Percentiles rank a stretch among this genome's conserved stretches.
These are phyloP conservation scores for Curvularia sp. DNA, from an alignment of 2,329 filamentous ascomycete genomes.

Conservation along the genomic window DNA sequence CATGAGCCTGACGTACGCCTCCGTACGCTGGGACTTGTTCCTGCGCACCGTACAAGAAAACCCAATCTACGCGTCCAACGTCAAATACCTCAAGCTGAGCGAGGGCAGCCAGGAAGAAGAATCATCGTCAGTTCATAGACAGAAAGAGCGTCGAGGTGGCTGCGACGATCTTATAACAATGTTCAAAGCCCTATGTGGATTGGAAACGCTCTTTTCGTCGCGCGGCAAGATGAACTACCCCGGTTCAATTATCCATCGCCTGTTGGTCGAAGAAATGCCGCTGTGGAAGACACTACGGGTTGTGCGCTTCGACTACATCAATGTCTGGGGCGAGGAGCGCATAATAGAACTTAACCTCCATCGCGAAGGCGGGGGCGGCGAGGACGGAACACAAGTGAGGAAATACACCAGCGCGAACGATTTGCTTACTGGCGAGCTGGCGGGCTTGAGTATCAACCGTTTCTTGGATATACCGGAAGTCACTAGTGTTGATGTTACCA, in stretches of 20 bases:
- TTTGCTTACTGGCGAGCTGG: conserved; percentile 3
- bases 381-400: neutral
- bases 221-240: neutral
- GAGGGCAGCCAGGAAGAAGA: neutral
- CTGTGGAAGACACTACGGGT: conserved; percentile 9
- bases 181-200: conserved; percentile 5
- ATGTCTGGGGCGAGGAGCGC: conserved; percentile 8
- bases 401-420: neutral
- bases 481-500: neutral
- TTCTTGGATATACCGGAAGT: conserved; percentile 3
- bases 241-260: neutral
- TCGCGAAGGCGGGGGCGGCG: neutral
- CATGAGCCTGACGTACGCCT: conserved; percentile 7
- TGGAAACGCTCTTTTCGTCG: conserved; percentile 5
- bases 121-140: neutral
- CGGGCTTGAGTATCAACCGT: neutral
- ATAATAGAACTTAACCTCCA: conserved; percentile 9
- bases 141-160: neutral
- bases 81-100: conserved; percentile 13
- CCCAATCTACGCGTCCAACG: conserved; percentile 7
- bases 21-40: conserved; percentile 12
- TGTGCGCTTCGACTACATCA: conserved; percentile 5
- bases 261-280: neutral
- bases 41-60: conserved; percentile 8
- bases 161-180: neutral